Evolutionary conservation across 805 yeast genomes (phyloP), one percentile per base, ranked within the genome.

Genomic region (Scheffersomyces amazonensis): DNA sequence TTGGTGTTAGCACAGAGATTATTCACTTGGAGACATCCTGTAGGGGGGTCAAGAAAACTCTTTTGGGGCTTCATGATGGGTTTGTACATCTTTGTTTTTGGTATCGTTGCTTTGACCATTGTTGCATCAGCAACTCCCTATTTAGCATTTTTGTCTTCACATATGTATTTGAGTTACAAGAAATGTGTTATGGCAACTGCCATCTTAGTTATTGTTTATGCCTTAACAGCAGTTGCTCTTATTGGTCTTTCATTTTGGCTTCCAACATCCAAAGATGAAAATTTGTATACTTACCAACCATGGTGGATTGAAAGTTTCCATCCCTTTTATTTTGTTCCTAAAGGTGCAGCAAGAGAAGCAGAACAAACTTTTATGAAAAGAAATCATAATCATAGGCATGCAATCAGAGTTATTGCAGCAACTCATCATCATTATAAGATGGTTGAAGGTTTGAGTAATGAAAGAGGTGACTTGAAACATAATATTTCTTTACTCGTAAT

Each of bases 21-120:
- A 22, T 81, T 82, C 58, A 81, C 86, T 4, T 81, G 88, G 85
- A 69, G 82, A 54, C 89, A 84, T 54, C 90, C 91, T 11, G 79
- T 76, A 29, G 71, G 80, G 15, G 90, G 89, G 31, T 69, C 76
- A 18, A 56, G 73, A 22, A 62, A 58, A 40, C 41, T 65, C 22
- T 77, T 83, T 48, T 76, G 79, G 74, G 42, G 47, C 29, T 38
- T 60, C 21, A 75, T 83, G 81, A 52, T 70, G 35, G 25, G 54
- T 2, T 48, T 80, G 31, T 83, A 83, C 49, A 44, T 59, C 5
- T 44, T 80, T 32, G 87, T 84, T 19, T 38, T 68, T 21, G 78
- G 75, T 7, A 69, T 82, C 31, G 72, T 83, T 35, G 64, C 68
- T 11, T 76, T 81, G 76, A 83, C 87, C 15, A 73, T 84, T 50